These are phyloP conservation scores for Mycosarcoma mackinlayi DNA, from an alignment of 1,284 basidiomycete genomes.

Conservation along the genomic window DNA sequence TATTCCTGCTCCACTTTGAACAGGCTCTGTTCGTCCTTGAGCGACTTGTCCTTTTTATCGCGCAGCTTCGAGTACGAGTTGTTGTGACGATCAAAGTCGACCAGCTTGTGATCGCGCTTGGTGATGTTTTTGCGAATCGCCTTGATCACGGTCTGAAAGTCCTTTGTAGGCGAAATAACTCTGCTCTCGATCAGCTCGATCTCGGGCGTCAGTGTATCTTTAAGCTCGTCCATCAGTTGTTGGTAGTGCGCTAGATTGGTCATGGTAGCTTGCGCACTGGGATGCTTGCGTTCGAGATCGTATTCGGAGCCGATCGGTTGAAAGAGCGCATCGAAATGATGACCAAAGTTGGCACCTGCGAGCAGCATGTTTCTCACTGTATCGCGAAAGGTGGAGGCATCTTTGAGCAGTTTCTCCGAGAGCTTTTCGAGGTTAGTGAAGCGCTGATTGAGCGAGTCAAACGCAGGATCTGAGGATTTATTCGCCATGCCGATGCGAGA, in stretches of 20 bases:
- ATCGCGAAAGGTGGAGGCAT: slow-evolving; percentile 87
- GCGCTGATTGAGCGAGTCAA: slow-evolving; percentile 69
- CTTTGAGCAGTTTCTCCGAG: slow-evolving; percentile 89
- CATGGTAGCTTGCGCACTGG: slow-evolving; percentile 82
- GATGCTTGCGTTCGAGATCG: slow-evolving; percentile 81
- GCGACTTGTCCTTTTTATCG: slow-evolving; percentile 81
- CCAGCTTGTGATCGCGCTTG: slow-evolving; percentile 96
- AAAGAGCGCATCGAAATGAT: slow-evolving; percentile 78
- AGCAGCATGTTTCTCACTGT: slow-evolving; percentile 75
- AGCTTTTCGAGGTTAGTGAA: slow-evolving; percentile 83
- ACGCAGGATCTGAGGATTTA: slow-evolving; percentile 64
- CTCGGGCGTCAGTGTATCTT: slow-evolving; percentile 83
- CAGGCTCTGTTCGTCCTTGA: slow-evolving; percentile 68
- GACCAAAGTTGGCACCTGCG: slow-evolving; percentile 80
- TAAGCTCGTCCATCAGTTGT: slow-evolving; percentile 83
- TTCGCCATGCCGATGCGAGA: slow-evolving; percentile 63
- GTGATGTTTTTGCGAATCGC: slow-evolving; percentile 90
- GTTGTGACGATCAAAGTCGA: slow-evolving; percentile 96
- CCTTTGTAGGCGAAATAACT: slow-evolving; percentile 86
- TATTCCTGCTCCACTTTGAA: slow-evolving; percentile 95
- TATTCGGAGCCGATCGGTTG: slow-evolving; percentile 74
- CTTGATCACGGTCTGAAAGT: slow-evolving; percentile 87
- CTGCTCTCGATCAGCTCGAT: slow-evolving; percentile 93
- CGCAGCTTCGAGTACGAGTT: slow-evolving; percentile 93
- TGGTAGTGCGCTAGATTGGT: slow-evolving; percentile 80